Evolutionary conservation across 768 basidiomycete species (phyloP).

Genomic region (Lenzites betulinus): DNA sequence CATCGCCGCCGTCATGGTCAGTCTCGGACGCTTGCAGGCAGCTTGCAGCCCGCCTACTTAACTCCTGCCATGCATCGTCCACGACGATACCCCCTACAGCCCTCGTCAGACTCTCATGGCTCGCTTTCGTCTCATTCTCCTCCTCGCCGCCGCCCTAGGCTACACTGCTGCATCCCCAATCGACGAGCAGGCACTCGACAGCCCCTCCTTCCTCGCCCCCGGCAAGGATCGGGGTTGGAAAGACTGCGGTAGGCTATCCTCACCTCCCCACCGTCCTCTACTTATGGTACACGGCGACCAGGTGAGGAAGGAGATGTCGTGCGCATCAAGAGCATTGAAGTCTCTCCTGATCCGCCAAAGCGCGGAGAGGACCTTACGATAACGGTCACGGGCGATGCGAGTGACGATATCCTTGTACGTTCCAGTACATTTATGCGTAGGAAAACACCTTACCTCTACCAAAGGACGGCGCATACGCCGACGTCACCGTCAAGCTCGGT

Average conservation of each 20-base stretch:
- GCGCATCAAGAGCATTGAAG: slow-evolving; percentile 67
- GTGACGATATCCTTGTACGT: slow-evolving; percentile 64
- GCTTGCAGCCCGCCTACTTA: slow-evolving; percentile 10
- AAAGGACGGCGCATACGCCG: slow-evolving; percentile 89
- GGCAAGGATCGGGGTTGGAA: slow-evolving; percentile 43
- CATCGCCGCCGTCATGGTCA: slow-evolving; percentile 15
- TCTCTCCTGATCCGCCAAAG: slow-evolving; percentile 86
- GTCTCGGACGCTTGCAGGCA: not conserved
- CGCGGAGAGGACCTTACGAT: slow-evolving; percentile 91
- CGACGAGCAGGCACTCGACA: slow-evolving; percentile 33
- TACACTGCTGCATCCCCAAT: slow-evolving; percentile 27
- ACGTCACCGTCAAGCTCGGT: slow-evolving; percentile 93
- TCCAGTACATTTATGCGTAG: not conserved
- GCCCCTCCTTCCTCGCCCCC: slow-evolving; percentile 3
- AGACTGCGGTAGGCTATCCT: slow-evolving; percentile 69
- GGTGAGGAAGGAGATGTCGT: slow-evolving; percentile 49
- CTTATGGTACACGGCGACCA: slow-evolving; percentile 28
- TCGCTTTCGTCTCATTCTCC: slow-evolving; percentile 27
- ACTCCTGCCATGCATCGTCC: slow-evolving; percentile 15
- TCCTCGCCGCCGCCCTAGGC: slow-evolving; percentile 30
- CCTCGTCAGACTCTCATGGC: slow-evolving; percentile 24
- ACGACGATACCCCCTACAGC: slow-evolving; percentile 17
- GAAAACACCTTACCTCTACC: not conserved
- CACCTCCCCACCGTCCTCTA: not conserved
- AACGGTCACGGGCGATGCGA: slow-evolving; percentile 63